phyloP scores from a whole-genome alignment of 2,329 filamentous ascomycete genomes.

The Penicillium sp. region DNA sequence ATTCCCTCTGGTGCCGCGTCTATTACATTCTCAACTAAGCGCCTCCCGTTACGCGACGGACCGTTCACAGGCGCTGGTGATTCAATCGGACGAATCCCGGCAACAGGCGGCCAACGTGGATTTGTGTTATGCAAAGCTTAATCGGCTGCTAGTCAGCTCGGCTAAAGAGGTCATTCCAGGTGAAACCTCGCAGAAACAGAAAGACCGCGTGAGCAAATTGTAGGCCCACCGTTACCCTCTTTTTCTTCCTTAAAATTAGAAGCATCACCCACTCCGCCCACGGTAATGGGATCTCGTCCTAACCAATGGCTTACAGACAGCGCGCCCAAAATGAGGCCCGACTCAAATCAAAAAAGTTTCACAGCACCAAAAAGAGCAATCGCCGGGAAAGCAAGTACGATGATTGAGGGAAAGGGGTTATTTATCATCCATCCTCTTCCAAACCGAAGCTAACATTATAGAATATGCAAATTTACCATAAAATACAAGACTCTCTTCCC shows the following conservation, averaged over 20 bases:
- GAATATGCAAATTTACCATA: neutral
- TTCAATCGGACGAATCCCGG: slow-evolving; percentile 66
- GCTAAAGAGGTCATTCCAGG: slow-evolving; percentile 59
- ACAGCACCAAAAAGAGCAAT: slow-evolving; percentile 64
- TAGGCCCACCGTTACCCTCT: slow-evolving; percentile 36
- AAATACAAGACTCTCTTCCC: slow-evolving; percentile 11
- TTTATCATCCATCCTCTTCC: neutral
- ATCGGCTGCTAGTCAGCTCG: slow-evolving; percentile 57
- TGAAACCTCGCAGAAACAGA: slow-evolving; percentile 62
- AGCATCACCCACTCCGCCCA: slow-evolving; percentile 1
- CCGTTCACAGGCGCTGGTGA: slow-evolving; percentile 58
- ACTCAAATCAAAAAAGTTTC: slow-evolving; percentile 62
- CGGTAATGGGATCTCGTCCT: slow-evolving; percentile 1
- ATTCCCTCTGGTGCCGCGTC: slow-evolving; percentile 56
- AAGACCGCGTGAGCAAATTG: slow-evolving; percentile 58
- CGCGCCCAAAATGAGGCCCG: slow-evolving; percentile 61
- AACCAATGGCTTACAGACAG: slow-evolving; percentile 48
- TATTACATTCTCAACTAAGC: slow-evolving; percentile 57
- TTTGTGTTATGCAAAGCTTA: slow-evolving; percentile 61
- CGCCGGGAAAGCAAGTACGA: slow-evolving; percentile 49
- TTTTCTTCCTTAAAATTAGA: neutral
- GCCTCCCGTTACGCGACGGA: slow-evolving; percentile 60
- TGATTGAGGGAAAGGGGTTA: slow-evolving; percentile 34
- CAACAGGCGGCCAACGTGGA: slow-evolving; percentile 65
- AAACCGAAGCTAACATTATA: slow-evolving; percentile 1